Evolutionary conservation across 805 yeast genomes (phyloP), one percentile per base, ranked within the genome.

Genomic region (Cyberlindnera bimundalis): DNA sequence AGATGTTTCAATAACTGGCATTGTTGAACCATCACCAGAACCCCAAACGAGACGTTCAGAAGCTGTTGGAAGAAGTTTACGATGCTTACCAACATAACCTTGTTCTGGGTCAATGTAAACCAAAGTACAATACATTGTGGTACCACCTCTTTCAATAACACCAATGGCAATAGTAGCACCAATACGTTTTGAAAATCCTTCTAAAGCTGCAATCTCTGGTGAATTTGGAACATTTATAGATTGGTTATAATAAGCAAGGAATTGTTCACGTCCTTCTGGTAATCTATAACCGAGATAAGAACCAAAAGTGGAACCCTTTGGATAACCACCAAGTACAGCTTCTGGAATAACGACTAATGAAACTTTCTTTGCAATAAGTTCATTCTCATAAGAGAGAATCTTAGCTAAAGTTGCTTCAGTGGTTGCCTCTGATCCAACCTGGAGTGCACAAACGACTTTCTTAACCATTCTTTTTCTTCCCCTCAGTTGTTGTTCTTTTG

Each of bases 311-410:
- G 65, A 51, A 2, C 73, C 73, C 48, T 70, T 70, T 11, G 75
- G 73, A 44, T 70, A 70, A 4, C 74, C 75, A 15, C 74, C 74
- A n/a, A 70, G 46, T 2, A 65, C 52, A 16, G 73, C 73, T 45
- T 70, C 75, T 16, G 75, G 75, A 31, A 70, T 48, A n/a, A 70
- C 71, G 14, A 69, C 68, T 25, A 70, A 51, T 23, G 62, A 58
- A 18, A 64, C 65, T 1, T 63, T 56, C 9, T 56, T 46, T 1
- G 51, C 55, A 33, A 50, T 56, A 24, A 70, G 52, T 39, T 67
- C 64, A 11, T 53, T 42, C 45, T 68, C 72, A 47, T 62, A 68
- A 2, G 66, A 54, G 13, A 69, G 45, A 31, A 70, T 66, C 40
- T 66, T 65, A 10, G 54, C 52, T 23, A 70, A 41, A 5, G 74